Conservation (phyloP, 2,329 filamentous ascomycete species). For the Claviceps fusiformis region DNA sequence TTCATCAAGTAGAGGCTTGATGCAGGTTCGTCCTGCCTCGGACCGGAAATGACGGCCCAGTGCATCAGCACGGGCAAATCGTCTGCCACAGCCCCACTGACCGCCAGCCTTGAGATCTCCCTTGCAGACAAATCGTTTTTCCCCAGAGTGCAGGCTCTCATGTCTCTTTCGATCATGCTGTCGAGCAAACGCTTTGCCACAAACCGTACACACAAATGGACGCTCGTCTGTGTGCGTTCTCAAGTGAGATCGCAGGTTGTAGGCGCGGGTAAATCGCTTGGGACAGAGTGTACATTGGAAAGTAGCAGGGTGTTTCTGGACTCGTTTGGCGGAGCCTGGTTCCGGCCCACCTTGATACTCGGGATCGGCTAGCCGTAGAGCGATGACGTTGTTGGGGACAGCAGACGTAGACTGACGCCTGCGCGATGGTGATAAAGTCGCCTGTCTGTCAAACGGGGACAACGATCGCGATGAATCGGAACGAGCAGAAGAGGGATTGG, state of each 20-base stretch:
- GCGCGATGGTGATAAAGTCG: slow-evolving; percentile 20
- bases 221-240: slow-evolving; percentile 95
- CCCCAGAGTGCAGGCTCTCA: slow-evolving; percentile 87
- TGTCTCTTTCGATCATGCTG: slow-evolving; percentile 97
- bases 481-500: slow-evolving; percentile 28
- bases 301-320: slow-evolving; percentile 93
- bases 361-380: slow-evolving; percentile 82
- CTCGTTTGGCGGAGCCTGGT: slow-evolving; percentile 56
- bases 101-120: slow-evolving; percentile 73
- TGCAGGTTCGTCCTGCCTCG: slow-evolving; percentile 89
- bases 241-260: slow-evolving; percentile 89
- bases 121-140: slow-evolving; percentile 97
- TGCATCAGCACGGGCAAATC: slow-evolving; percentile 91
- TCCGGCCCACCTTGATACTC: slow-evolving; percentile 58
- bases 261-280: slow-evolving; percentile 90
- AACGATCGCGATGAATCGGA: slow-evolving; percentile 40
- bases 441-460: slow-evolving; percentile 44
- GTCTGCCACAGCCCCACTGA: slow-evolving; percentile 83
- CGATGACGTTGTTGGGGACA: slow-evolving; percentile 53
- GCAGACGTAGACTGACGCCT: slow-evolving; percentile 50
- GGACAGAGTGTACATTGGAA: slow-evolving; percentile 91
- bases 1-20: slow-evolving; percentile 92
- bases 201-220: slow-evolving; percentile 93
- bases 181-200: slow-evolving; percentile 90
- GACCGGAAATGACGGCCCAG: slow-evolving; percentile 89